phyloP scores from a whole-genome alignment of 1,284 basidiomycete species.

The Ganoderma multipileum region DNA sequence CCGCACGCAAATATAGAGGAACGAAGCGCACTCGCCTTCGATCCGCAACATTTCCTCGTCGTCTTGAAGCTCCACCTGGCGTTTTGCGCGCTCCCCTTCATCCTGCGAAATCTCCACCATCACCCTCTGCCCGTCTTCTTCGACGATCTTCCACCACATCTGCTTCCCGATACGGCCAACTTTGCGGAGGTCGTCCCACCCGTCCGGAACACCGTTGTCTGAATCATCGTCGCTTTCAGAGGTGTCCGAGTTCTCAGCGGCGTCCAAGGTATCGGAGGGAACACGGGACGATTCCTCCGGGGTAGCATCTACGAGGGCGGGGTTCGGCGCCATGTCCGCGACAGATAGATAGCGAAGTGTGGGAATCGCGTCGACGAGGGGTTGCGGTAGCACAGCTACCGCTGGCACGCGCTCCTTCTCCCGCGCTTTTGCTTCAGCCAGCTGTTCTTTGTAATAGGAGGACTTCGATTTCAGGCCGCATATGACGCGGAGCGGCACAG shows the following conservation, averaged over 20 bases:
- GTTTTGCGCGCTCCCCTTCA: slow-evolving; percentile 18
- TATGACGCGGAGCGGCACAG: too few species aligned
- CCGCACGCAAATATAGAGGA: too few species aligned
- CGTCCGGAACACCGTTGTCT: neutral
- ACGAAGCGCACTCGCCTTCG: neutral
- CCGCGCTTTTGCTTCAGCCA: neutral
- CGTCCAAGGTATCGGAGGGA: neutral
- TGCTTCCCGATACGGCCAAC: neutral
- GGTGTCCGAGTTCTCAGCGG: neutral
- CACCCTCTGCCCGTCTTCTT: neutral
- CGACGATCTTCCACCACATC: slow-evolving; percentile 21
- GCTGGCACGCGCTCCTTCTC: slow-evolving; percentile 4
- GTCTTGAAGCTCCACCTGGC: slow-evolving; percentile 7
- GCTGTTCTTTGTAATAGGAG: neutral
- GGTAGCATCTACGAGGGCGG: neutral
- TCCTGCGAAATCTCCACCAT: slow-evolving; percentile 13
- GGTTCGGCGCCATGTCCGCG: slow-evolving; percentile 3
- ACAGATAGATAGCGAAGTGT: slow-evolving; percentile 14
- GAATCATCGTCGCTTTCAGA: neutral
- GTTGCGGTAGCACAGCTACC: slow-evolving; percentile 1
- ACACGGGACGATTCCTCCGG: neutral
- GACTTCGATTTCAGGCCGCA: neutral
- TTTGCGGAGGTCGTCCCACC: neutral
- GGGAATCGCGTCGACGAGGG: slow-evolving; percentile 8
- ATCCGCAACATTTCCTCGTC: neutral